These are phyloP conservation scores for Pichia manshurica DNA, from an alignment of 805 yeast species.

Conservation along the genomic window DNA sequence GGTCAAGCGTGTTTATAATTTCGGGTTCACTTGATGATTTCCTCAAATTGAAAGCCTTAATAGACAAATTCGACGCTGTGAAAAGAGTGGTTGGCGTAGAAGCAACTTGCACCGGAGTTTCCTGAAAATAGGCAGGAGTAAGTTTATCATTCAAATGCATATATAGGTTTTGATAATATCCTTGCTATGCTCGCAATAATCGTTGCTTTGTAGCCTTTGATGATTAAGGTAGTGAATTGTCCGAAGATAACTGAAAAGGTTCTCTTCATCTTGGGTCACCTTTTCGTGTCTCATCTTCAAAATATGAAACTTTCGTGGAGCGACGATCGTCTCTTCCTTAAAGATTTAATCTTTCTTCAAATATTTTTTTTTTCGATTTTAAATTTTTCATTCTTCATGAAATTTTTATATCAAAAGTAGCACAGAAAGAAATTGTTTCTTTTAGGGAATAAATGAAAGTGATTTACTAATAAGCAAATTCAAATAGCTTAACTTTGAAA, in stretches of 20 bases:
- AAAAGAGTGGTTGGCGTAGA: slow-evolving; percentile 32
- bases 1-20: slow-evolving; percentile 45
- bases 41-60: slow-evolving; percentile 44
- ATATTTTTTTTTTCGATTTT: slow-evolving; percentile 1
- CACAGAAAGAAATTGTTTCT: too few relatives aligned
- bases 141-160: slow-evolving; percentile 25
- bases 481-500: not conserved
- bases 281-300: not conserved
- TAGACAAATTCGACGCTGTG: slow-evolving; percentile 50
- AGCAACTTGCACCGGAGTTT: slow-evolving; percentile 19
- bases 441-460: too few relatives aligned
- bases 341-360: not conserved
- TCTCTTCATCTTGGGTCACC: not conserved
- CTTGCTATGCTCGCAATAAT: too few relatives aligned
- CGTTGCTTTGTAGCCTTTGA: too few relatives aligned
- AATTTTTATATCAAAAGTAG: not conserved
- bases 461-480: too few relatives aligned
- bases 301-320: not conserved
- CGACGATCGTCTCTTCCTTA: not conserved
- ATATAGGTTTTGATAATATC: too few relatives aligned
- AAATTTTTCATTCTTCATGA: not conserved
- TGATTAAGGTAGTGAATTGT: not conserved
- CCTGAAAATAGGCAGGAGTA: slow-evolving; percentile 29
- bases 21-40: slow-evolving; percentile 56
- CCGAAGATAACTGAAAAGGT: too few relatives aligned